Evolutionary conservation across 2,329 filamentous ascomycete species (phyloP).

Genomic region (Microdochium bolleyi): DNA sequence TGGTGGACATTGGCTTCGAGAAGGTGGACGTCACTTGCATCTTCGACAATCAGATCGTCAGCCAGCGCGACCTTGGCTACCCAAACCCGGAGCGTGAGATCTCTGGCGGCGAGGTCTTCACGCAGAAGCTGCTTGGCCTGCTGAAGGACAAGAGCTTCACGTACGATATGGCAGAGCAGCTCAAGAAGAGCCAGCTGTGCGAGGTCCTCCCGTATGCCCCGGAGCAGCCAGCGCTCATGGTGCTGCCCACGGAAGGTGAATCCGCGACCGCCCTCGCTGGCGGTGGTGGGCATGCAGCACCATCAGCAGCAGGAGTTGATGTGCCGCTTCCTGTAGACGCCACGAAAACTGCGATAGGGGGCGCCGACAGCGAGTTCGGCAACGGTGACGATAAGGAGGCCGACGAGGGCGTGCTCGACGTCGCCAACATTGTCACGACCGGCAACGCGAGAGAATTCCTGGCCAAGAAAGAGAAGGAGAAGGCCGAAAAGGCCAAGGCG

Average conservation of each 20-base stretch:
- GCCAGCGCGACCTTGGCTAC: slow-evolving; percentile 54
- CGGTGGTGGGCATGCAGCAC: slow-evolving; percentile 19
- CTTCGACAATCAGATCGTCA: slow-evolving; percentile 69
- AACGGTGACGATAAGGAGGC: slow-evolving; percentile 31
- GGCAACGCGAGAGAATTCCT: slow-evolving; percentile 77
- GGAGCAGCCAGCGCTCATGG: slow-evolving; percentile 35
- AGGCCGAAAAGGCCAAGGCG: slow-evolving; percentile 54
- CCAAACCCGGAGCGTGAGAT: slow-evolving; percentile 32
- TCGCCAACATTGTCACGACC: slow-evolving; percentile 76
- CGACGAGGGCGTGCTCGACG: slow-evolving; percentile 71
- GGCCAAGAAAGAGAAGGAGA: slow-evolving; percentile 76
- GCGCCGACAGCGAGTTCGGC: slow-evolving; percentile 24
- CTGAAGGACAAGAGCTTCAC: slow-evolving; percentile 53
- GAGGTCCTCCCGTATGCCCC: slow-evolving; percentile 54
- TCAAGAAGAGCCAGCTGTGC: slow-evolving; percentile 59
- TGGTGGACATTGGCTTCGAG: slow-evolving; percentile 84
- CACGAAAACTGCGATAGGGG: slow-evolving; percentile 11
- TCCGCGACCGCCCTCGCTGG: slow-evolving; percentile 18
- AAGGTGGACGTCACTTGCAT: slow-evolving; percentile 93
- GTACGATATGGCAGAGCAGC: slow-evolving; percentile 60
- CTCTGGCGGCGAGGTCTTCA: slow-evolving; percentile 86
- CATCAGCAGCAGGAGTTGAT: slow-evolving; percentile 24
- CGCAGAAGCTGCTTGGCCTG: slow-evolving; percentile 60
- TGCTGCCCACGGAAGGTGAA: slow-evolving; percentile 33
- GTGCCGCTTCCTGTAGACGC: slow-evolving; percentile 23